Evolutionary conservation across 306 rosid species (phyloP).

Genomic region (Cicer cuneatum): DNA sequence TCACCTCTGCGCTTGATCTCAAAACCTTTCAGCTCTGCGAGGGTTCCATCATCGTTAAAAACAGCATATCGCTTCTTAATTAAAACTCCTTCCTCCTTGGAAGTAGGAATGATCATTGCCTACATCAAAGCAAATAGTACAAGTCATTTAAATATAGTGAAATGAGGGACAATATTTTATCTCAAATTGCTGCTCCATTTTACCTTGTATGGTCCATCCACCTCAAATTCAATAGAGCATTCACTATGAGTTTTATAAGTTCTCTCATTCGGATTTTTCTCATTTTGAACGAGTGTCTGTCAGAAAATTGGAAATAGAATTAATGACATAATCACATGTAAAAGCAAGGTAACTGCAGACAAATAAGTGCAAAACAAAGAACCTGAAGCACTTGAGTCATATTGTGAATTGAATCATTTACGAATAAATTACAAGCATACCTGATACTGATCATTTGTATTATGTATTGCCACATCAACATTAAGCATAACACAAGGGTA

Average conservation of each 20-base stretch:
- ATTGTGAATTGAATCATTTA: constrained; percentile 38
- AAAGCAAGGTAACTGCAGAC: constrained; percentile 36
- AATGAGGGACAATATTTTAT: constrained; percentile 28
- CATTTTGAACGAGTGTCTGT: constrained; percentile 62
- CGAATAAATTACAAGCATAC: constrained; percentile 54
- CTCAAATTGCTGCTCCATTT: constrained; percentile 21
- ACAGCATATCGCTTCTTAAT: constrained; percentile 99
- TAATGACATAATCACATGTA: constrained; percentile 19
- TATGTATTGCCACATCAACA: constrained; percentile 95
- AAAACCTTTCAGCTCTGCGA: constrained; percentile 98
- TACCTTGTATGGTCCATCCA: constrained; percentile 99
- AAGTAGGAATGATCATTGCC: constrained; percentile 99
- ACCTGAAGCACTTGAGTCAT: constrained; percentile 26
- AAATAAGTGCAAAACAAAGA: constrained; percentile 27
- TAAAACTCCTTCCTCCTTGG: constrained; percentile 96
- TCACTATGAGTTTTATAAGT: constrained; percentile 84
- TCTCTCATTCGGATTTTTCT: constrained; percentile 64
- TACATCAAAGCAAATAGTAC: constrained; percentile 43
- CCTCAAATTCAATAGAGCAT: constrained; percentile 99
- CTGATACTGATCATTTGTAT: constrained; percentile 99
- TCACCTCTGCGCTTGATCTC: constrained; percentile 99
- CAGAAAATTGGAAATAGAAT: constrained; percentile 47
- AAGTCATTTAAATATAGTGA: constrained; percentile 38
- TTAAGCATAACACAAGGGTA: constrained; percentile 99
- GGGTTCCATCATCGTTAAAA: constrained; percentile 95